Conservation (phyloP, 116 monocot species). For the Phalaenopsis hybrid region DNA sequence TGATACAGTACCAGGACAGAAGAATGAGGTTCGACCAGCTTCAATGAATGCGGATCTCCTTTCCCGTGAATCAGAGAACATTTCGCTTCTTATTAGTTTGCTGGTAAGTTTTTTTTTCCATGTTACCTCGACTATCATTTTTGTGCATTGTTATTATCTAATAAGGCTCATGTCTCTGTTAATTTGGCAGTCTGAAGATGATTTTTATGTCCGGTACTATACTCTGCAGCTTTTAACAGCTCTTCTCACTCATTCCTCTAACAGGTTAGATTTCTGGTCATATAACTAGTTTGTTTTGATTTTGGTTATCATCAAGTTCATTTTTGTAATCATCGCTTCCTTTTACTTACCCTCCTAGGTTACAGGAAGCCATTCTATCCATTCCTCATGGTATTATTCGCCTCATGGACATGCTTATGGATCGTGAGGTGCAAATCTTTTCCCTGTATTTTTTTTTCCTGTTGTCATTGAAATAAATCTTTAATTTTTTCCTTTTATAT, state of each 20-base stretch:
- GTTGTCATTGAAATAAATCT: not conserved
- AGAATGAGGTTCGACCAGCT: slow-evolving; percentile 81
- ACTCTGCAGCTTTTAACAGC: slow-evolving; percentile 97
- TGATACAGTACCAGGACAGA: slow-evolving; percentile 42
- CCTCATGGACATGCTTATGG: slow-evolving; percentile 98
- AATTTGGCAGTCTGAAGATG: slow-evolving; percentile 83
- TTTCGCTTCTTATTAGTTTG: slow-evolving; percentile 85
- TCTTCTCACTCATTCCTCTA: slow-evolving; percentile 81
- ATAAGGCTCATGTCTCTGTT: not conserved
- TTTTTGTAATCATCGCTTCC: slow-evolving; percentile 1
- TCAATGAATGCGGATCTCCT: slow-evolving; percentile 86
- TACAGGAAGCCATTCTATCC: slow-evolving; percentile 86
- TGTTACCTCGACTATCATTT: not conserved
- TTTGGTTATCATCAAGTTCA: not conserved
- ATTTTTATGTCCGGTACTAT: slow-evolving; percentile 93
- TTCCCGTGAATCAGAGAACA: slow-evolving; percentile 87
- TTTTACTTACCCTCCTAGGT: slow-evolving; percentile 34
- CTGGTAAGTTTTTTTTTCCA: slow-evolving; percentile 21
- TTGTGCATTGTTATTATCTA: slow-evolving; percentile 34
- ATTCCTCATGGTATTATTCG: slow-evolving; percentile 80
- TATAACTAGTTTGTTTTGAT: not conserved
- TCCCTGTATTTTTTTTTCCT: not conserved
- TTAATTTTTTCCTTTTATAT: not conserved
- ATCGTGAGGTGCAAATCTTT: slow-evolving; percentile 61
- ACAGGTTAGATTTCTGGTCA: slow-evolving; percentile 43